Evolutionary conservation across 2,329 filamentous ascomycete species (phyloP), one percentile per base, ranked within the genome.

Genomic region (Monilinia aucupariae): DNA sequence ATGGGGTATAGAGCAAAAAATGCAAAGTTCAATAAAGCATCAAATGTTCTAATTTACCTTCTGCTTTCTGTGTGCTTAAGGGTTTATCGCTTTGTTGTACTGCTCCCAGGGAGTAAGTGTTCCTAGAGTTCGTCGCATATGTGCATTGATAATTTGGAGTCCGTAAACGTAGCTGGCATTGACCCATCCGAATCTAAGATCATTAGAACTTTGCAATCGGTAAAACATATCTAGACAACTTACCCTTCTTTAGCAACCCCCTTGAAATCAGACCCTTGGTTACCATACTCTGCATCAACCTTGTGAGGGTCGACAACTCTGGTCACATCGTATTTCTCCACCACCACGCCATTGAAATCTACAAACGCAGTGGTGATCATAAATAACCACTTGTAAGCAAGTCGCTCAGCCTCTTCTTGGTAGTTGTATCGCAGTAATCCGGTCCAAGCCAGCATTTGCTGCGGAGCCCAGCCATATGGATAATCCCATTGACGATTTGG

Each of bases 361-460:
- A 97, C 92, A 78, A 97, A 97, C 0, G 94, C 92, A 77, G 96
- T 97, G 64, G 91, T 97, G 72, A 97, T 92, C 93, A 97, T 97
- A 75, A 92, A 96, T 60, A 97, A 79, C 94, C 94, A 99, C 76
- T 94, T 92, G 77, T 99, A 99, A 0, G 91, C 90, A 67, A 99
- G 78, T 41, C 92, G 82, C 77, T 96, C 90, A 1, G 92, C 92
- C 66, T 97, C 92, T 30, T 93, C 90, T 34, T 88, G 86, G 74
- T 96, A 97, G 61, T 92, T 92, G 74, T 97, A 99, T 22, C 92
- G 88, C 71, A 92, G 84, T 64, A 99, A 80, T 3, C 92, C 94
- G 1, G 91, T 92, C 94, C 94, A 99, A 0, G 94, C 93, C 49
- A 99, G 85, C 79, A 99, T 97, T 79, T 99, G 94, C 80, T 99